Evolutionary conservation across 768 basidiomycete genomes (phyloP).

Genomic region (Pleurotus platypus): DNA sequence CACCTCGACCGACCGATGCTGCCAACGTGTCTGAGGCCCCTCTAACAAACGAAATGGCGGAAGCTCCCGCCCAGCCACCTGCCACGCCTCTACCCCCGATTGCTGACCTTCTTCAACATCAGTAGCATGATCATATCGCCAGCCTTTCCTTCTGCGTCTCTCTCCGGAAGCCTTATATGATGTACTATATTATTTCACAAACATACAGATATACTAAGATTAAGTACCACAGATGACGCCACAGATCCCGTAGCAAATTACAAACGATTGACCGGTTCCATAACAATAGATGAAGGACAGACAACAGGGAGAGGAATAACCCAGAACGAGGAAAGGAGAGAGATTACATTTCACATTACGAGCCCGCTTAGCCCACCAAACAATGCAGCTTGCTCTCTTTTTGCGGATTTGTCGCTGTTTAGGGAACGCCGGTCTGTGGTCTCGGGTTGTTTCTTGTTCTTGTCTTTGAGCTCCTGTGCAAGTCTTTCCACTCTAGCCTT

Average conservation of each 20-base stretch:
- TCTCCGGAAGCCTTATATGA: too few relatives aligned
- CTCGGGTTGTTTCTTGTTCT: constrained; percentile 25
- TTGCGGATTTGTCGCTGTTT: constrained; percentile 15
- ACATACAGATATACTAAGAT: neutral
- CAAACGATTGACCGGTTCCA: neutral
- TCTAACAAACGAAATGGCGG: neutral
- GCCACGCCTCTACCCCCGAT: neutral
- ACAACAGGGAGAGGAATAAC: neutral
- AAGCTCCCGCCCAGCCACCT: neutral
- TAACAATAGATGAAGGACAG: neutral
- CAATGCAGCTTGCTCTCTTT: constrained; percentile 13
- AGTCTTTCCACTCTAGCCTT: constrained; percentile 38
- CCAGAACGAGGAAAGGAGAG: neutral
- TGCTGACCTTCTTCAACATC: neutral
- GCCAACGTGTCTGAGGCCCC: neutral
- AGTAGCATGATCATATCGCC: too few relatives aligned
- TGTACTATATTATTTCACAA: neutral
- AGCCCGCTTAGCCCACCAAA: constrained; percentile 14
- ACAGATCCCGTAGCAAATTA: neutral
- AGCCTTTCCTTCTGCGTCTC: too few relatives aligned
- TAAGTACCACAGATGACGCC: neutral
- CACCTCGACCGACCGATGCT: constrained; percentile 13
- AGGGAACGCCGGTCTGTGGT: constrained; percentile 26
- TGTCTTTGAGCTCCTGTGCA: constrained; percentile 41
- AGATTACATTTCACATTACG: neutral